phyloP scores from a whole-genome alignment of 225 moss, liverwort and hornwort genomes.

The Takakia lepidozioides region DNA sequence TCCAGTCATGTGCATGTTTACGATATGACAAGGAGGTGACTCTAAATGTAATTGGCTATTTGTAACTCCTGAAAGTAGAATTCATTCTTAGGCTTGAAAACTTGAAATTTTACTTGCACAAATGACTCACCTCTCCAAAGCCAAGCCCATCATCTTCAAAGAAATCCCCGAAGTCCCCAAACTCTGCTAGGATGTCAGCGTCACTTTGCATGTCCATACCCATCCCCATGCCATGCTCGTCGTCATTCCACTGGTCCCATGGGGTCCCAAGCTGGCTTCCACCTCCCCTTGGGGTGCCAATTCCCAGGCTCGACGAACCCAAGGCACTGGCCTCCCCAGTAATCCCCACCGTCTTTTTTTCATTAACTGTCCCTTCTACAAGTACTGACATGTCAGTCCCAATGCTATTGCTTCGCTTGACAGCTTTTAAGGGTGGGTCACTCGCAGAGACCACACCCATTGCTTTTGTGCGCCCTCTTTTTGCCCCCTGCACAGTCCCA shows the following conservation, averaged over 20 bases:
- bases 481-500: conserved; percentile 55
- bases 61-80: no score
- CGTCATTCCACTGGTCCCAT: conserved; percentile 92
- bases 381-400: conserved; percentile 63
- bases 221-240: conserved; percentile 65
- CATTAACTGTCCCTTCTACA: conserved; percentile 51
- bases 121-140: conserved; percentile 84
- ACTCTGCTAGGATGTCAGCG: conserved; percentile 97
- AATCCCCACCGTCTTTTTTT: conserved; percentile 51
- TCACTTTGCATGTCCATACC: conserved; percentile 90
- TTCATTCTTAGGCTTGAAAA: no score
- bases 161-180: conserved; percentile 97
- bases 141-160: conserved; percentile 94
- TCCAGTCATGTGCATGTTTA: no score
- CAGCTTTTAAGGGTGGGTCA: conserved; percentile 66
- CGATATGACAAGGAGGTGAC: no score
- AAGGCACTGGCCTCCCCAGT: conserved; percentile 56
- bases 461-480: conserved; percentile 62
- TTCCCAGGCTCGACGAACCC: conserved; percentile 55
- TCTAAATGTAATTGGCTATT: no score
- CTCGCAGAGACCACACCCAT: conserved; percentile 36
- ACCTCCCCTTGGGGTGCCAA: conserved; percentile 61
- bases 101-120: background rate
- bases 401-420: conserved; percentile 65
- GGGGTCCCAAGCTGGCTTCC: conserved; percentile 77